Evolutionary conservation across 106 monocot genomes (phyloP), one percentile per base, ranked within the genome.

Genomic region (Acorus calamus): DNA sequence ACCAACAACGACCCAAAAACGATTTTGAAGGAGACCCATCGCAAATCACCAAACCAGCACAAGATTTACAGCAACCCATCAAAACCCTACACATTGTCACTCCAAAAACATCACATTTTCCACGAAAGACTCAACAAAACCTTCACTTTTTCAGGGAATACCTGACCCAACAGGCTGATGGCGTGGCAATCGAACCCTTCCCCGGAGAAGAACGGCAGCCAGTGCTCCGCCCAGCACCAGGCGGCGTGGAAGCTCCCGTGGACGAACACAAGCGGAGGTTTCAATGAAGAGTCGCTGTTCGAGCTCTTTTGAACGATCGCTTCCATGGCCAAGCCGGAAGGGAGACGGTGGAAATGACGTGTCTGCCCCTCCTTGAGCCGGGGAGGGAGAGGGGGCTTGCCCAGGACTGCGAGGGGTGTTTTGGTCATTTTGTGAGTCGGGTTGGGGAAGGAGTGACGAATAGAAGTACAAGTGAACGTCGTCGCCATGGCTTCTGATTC

Each of bases 141-240:
- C 28, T 28, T 1, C 28, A 28, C 0, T 28, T 28, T 28, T 28
- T 28, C 28, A 0, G 1, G 28, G 28, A 28, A 28, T 8, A 84
- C 84, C 76, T 84, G 84, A 8, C 75, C 92, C 11, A 87, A 54
- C 55, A 92, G 84, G 50, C 87, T 85, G 53, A 87, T 47, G 53
- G 87, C 87, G 61, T 82, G 82, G 79, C 92, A 87, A 52, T 81
- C 82, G 67, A 75, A 61, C 46, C 87, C 81, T 55, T 69, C 13
- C 67, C 64, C 49, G 50, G 87, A 87, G 75, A 92, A 92, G 79
- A 85, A 93, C 11, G 88, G 83, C 2, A 88, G 62, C 85, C 82
- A 93, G 60, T 83, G 78, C 72, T 93, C 92, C 0, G 88, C 92
- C 92, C 92, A 93, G 85, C 92, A 88, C 88, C 92, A 93, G 28